phyloP scores from a whole-genome alignment of 2,329 filamentous ascomycete species.

The Eurotiales sp. region DNA sequence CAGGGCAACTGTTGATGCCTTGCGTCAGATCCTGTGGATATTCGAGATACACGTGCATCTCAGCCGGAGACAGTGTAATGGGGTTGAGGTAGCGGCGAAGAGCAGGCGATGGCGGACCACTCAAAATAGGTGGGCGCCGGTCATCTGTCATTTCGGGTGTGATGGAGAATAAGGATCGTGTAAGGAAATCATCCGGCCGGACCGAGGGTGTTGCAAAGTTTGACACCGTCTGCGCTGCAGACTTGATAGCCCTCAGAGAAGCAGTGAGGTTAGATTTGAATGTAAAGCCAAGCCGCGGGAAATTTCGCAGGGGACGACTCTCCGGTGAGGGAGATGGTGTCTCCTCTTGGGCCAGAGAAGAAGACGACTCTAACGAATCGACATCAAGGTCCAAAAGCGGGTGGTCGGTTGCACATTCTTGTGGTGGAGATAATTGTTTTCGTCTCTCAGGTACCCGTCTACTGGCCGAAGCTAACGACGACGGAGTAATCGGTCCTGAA shows the following conservation, averaged over 20 bases:
- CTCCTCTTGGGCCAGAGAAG: constrained; percentile 1
- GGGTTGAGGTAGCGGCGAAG: constrained; percentile 61
- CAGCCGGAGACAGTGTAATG: constrained; percentile 43
- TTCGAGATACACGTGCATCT: constrained; percentile 44
- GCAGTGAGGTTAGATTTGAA: constrained; percentile 64
- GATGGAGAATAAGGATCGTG: constrained; percentile 54
- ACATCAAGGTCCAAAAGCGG: constrained; percentile 48
- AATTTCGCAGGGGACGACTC: constrained; percentile 27
- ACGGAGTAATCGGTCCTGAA: constrained; percentile 41
- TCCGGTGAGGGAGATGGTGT: constrained; percentile 17
- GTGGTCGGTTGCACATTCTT: constrained; percentile 56
- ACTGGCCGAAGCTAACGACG: constrained; percentile 35
- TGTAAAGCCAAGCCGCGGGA: constrained; percentile 44
- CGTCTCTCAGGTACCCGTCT: constrained; percentile 37
- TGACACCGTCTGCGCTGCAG: constrained; percentile 58
- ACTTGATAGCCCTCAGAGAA: constrained; percentile 59
- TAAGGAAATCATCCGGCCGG: constrained; percentile 58
- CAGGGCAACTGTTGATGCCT: constrained; percentile 36
- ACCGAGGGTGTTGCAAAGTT: constrained; percentile 52
- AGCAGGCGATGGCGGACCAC: constrained; percentile 53
- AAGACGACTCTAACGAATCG: constrained; percentile 18
- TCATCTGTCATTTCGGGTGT: constrained; percentile 58
- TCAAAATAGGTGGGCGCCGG: constrained; percentile 54
- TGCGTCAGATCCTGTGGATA: constrained; percentile 32
- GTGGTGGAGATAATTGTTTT: constrained; percentile 48